phyloP scores from a whole-genome alignment of 1,284 basidiomycete genomes.

The Leccinum laetum region DNA sequence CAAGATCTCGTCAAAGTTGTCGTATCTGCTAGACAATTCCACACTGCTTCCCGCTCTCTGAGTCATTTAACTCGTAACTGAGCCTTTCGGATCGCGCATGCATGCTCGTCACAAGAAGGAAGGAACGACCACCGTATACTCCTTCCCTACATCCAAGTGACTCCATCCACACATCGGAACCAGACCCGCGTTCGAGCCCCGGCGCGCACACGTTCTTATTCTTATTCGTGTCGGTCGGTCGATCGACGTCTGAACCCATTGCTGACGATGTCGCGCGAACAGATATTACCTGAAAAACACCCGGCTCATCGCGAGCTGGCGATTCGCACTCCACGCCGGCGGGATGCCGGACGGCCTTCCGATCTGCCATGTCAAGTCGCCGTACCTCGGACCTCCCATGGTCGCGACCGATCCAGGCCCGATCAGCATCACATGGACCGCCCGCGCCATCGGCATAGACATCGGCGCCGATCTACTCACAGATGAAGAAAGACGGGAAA shows the following conservation, averaged over 20 bases:
- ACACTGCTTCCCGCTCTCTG: too few species aligned
- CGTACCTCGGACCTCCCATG: constrained; percentile 30
- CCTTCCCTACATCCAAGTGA: background rate
- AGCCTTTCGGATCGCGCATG: constrained; percentile 2
- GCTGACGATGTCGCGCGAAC: background rate
- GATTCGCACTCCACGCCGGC: constrained; percentile 21
- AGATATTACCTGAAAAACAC: constrained; percentile 28
- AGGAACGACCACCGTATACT: background rate
- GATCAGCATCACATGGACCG: constrained; percentile 18
- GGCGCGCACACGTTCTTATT: background rate
- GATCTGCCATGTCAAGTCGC: constrained; percentile 28
- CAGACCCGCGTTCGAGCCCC: background rate
- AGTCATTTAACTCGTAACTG: constrained; percentile 4
- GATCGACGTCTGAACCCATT: background rate
- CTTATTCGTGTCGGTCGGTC: background rate
- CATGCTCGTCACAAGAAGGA: background rate
- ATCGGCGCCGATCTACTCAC: background rate
- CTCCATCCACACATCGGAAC: background rate
- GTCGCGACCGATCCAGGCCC: constrained; percentile 9
- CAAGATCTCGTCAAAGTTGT: too few species aligned
- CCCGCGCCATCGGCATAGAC: background rate
- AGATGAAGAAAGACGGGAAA: background rate
- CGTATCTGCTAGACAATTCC: too few species aligned
- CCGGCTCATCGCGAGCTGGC: constrained; percentile 21
- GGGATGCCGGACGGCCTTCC: constrained; percentile 17